phyloP scores from a whole-genome alignment of 768 basidiomycete species.

The Dioszegia aurantiaca region DNA sequence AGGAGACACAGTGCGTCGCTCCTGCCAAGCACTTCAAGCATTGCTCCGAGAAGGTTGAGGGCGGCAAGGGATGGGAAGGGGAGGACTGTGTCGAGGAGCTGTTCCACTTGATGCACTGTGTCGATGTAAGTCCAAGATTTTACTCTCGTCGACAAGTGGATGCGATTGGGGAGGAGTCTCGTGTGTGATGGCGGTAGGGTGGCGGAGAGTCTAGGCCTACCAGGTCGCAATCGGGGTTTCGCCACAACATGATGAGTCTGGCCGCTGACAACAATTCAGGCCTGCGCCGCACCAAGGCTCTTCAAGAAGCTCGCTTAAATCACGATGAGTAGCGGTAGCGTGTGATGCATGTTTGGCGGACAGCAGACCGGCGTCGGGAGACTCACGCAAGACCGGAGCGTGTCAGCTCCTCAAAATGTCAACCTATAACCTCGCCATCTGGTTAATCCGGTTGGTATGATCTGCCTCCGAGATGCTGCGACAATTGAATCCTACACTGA shows the following conservation, averaged over 20 bases:
- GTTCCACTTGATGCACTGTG: constrained; percentile 85
- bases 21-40: constrained; percentile 80
- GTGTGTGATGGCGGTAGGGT: too few species aligned
- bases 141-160: background rate
- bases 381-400: too few species aligned
- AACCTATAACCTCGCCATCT: too few species aligned
- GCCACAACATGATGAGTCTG: too few species aligned
- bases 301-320: constrained; percentile 66
- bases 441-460: too few species aligned
- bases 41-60: constrained; percentile 80
- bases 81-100: constrained; percentile 73
- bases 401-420: too few species aligned
- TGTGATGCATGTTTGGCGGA: background rate
- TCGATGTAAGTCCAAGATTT: constrained; percentile 61
- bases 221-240: too few species aligned
- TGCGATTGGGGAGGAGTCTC: background rate
- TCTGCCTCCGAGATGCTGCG: too few species aligned
- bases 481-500: background rate
- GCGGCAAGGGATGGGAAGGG: constrained; percentile 77
- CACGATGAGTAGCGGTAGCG: background rate
- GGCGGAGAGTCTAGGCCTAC: too few species aligned
- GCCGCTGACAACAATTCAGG: constrained; percentile 38
- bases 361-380: too few species aligned
- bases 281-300: constrained; percentile 71
- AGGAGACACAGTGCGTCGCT: constrained; percentile 65